phyloP scores from a whole-genome alignment of 768 basidiomycete genomes.

The Collybiopsis luxurians region DNA sequence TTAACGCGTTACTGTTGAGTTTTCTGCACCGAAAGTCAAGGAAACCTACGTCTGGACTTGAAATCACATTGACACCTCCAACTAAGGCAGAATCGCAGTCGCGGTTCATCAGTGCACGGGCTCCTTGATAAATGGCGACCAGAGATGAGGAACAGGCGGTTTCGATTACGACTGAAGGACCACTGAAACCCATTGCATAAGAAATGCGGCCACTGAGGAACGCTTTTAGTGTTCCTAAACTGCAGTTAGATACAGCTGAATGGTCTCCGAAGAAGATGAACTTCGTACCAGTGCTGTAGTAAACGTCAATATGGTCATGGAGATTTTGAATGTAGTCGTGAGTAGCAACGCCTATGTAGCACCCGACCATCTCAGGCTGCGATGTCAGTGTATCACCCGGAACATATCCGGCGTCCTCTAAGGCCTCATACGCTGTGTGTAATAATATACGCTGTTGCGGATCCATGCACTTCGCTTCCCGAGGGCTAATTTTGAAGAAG shows the following conservation, averaged over 20 bases:
- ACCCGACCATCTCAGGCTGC: constrained; percentile 54
- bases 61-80: constrained; percentile 71
- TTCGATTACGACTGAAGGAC: constrained; percentile 70
- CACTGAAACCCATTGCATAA: constrained; percentile 63
- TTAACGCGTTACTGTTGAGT: not conserved
- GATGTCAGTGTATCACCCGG: constrained; percentile 53
- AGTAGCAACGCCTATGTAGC: constrained; percentile 68
- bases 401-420: constrained; percentile 71
- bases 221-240: constrained; percentile 59
- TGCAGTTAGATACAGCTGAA: not conserved
- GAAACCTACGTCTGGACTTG: constrained; percentile 59
- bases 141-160: constrained; percentile 75
- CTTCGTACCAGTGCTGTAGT: constrained; percentile 62
- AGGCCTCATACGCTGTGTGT: constrained; percentile 63
- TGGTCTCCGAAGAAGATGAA: constrained; percentile 11
- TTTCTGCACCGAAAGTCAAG: constrained; percentile 16
- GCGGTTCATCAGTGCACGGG: constrained; percentile 55
- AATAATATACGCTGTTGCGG: constrained; percentile 72
- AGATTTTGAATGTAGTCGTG: constrained; percentile 70
- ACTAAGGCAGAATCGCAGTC: constrained; percentile 72
- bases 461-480: constrained; percentile 75
- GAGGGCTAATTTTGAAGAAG: constrained; percentile 72
- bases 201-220: constrained; percentile 74
- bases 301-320: constrained; percentile 58
- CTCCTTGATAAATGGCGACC: constrained; percentile 68